Evolutionary conservation across 1,139 yeast species (phyloP), one percentile per base, ranked within the genome.

Genomic region (Kodamaea alishanica): DNA sequence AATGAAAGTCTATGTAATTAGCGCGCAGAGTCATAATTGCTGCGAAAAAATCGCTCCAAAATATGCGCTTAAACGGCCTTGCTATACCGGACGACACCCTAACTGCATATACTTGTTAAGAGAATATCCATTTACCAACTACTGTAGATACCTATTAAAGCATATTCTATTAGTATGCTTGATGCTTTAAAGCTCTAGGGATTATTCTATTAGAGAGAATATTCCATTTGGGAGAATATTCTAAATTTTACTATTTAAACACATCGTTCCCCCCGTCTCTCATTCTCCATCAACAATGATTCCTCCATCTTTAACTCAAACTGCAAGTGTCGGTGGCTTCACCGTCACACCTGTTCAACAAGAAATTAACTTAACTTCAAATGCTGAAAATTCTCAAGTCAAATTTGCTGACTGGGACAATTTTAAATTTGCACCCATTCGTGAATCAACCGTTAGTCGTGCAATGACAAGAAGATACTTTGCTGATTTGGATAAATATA

Each of bases 401-500:
- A 38, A 38, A 61, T 68, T 68, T 45, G 73, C 70, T 11, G 82
- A 81, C 58, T 82, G 90, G 90, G 78, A 81, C 25, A 66, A 70
- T 32, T 84, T 84, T 64, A 66, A 71, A 48, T 84, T 84, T 60
- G 75, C 79, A 22, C 89, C 89, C 44, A 84, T 84, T 51, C 73
- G 90, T 45, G 92, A 84, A 63, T 79, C 88, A 7, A 79, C 85
- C 3, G 90, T 84, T 28, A 81, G 90, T n/a, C 73, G 92, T 45
- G 92, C 92, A 28, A 84, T 84, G 92, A 83, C 90, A 37, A 72
- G 68, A 49, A 77, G 92, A 47, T 84, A 84, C 65, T 84, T 83
- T 59, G 75, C 76, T 34, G 92, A 84, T 55, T 65, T 84, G 54
- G 87, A 84, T 64, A 81, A 77, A 58, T 82, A 76, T 56, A 81